Evolutionary conservation across 441 rosid genomes (phyloP).

Genomic region (Dalechampia spathulata): DNA sequence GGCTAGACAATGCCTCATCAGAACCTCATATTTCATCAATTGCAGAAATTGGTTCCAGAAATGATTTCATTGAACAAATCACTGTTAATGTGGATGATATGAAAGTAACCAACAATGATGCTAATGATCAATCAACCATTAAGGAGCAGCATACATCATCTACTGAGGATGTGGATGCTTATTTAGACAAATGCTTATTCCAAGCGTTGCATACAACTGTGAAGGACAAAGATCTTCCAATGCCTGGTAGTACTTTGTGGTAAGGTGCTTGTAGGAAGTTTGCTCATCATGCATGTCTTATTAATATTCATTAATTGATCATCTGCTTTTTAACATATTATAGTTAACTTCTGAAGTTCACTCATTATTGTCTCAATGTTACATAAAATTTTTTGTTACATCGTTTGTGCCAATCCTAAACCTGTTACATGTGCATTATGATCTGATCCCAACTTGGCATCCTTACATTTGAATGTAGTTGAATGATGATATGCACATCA

Average conservation of each 20-base stretch:
- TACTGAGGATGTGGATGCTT: conserved; percentile 61
- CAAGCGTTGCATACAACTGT: conserved; percentile 85
- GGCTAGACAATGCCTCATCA: conserved; percentile 9
- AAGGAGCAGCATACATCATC: conserved; percentile 44
- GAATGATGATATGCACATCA: too few relatives aligned
- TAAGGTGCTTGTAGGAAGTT: conserved; percentile 21
- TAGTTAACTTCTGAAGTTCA: too few relatives aligned
- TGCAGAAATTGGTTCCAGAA: conserved; percentile 24
- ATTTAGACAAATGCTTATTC: conserved; percentile 80
- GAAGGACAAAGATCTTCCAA: conserved; percentile 86
- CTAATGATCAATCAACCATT: conserved; percentile 29
- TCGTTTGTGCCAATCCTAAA: too few relatives aligned
- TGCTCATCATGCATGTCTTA: background rate
- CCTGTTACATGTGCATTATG: too few relatives aligned
- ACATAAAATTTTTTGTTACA: too few relatives aligned
- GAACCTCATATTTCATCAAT: conserved; percentile 20
- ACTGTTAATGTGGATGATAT: conserved; percentile 33
- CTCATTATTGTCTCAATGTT: too few relatives aligned
- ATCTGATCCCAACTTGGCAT: too few relatives aligned
- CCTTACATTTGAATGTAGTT: too few relatives aligned
- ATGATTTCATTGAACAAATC: conserved; percentile 28
- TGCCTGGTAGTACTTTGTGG: conserved; percentile 98
- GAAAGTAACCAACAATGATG: conserved; percentile 30
- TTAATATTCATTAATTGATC: background rate
- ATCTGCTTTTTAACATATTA: background rate